Evolutionary conservation across 306 rosid genomes (phyloP).

Genomic region (Medicago arabica): DNA sequence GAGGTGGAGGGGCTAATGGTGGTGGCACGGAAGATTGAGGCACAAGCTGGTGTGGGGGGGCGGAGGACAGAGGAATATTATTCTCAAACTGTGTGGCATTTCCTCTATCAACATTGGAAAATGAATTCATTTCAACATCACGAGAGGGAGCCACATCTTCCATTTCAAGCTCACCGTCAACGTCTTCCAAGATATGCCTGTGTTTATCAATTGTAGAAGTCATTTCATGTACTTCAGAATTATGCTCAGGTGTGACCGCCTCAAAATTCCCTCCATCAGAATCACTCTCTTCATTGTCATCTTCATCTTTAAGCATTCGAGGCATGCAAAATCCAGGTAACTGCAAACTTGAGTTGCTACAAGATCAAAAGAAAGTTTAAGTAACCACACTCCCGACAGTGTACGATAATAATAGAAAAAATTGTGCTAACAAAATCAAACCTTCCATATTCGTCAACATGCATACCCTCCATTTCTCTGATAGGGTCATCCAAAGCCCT

Average conservation of each 20-base stretch:
- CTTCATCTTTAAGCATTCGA: constrained; percentile 80
- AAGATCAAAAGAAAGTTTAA: constrained; percentile 41
- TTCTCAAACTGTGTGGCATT: constrained; percentile 53
- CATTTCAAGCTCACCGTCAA: constrained; percentile 99
- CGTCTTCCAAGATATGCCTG: constrained; percentile 93
- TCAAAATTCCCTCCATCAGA: constrained; percentile 93
- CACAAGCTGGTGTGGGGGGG: constrained; percentile 64
- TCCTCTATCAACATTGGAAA: constrained; percentile 50
- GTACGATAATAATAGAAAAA: constrained; percentile 7
- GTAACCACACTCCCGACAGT: constrained; percentile 20
- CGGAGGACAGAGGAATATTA: constrained; percentile 46
- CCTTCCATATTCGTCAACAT: constrained; percentile 99
- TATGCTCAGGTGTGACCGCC: constrained; percentile 94
- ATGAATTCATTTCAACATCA: constrained; percentile 63
- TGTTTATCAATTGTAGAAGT: constrained; percentile 62
- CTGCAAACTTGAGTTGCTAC: constrained; percentile 95
- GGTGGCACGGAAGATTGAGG: constrained; percentile 73
- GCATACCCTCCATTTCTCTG: constrained; percentile 99
- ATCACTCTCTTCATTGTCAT: constrained; percentile 88
- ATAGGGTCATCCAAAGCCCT: constrained; percentile 93
- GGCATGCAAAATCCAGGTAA: constrained; percentile 97
- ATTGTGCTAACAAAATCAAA: constrained; percentile 51
- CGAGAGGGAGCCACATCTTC: constrained; percentile 93
- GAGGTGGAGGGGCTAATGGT: constrained; percentile 81
- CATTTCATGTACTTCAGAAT: constrained; percentile 58